Base-by-base conservation (phyloP, 805 yeast genomes). In the Zygoascus flipseniorum region DNA sequence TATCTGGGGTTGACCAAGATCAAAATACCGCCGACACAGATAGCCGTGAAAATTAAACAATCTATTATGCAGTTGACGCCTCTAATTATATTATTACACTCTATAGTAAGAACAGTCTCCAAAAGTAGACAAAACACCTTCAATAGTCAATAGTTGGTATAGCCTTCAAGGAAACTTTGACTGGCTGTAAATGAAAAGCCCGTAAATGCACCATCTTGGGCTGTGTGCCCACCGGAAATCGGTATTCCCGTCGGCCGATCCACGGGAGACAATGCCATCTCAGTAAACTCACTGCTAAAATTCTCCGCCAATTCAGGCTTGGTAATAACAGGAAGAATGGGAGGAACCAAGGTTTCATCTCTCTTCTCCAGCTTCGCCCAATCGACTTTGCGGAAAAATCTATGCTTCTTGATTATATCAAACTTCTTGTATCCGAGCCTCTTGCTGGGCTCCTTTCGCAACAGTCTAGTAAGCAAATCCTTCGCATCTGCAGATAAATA, bases 281-380 rank as follows among this genome's bases (percentile, higher is more conserved):
- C 76, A 0, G 96, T 89, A 69, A 89, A 89, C 55, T 86, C 90
- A 9, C 76, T 69, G 57, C 87, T 88, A 64, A 89, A 89, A 62
- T 89, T 89, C 65, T 89, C 96, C 0, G 96, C 96, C 52, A 85
- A 65, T 47, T 75, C 82, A 23, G 95, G 92, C 62, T 88, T 82
- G 0, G 95, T 85, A 44, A 89, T 79, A 5, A 87, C 69, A 0
- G 97, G 96, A n/a, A 81, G 71, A 37, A 89, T 83, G 0, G 97
- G 96, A 1, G 96, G 95, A 51, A 72, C 69, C 8, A 78, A 68
- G 1, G 69, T 67, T 31, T 70, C 72, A 47, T 75, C 72, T 23
- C 83, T 81, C 16, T 66, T 64, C 48, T 76, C 79, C 45, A 89
- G 66, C 48, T 69, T 67, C 14, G 70, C 69, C 96, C 96, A 89